Conservation (phyloP, 2,329 filamentous ascomycete genomes). For the Fusarium proliferatum region DNA sequence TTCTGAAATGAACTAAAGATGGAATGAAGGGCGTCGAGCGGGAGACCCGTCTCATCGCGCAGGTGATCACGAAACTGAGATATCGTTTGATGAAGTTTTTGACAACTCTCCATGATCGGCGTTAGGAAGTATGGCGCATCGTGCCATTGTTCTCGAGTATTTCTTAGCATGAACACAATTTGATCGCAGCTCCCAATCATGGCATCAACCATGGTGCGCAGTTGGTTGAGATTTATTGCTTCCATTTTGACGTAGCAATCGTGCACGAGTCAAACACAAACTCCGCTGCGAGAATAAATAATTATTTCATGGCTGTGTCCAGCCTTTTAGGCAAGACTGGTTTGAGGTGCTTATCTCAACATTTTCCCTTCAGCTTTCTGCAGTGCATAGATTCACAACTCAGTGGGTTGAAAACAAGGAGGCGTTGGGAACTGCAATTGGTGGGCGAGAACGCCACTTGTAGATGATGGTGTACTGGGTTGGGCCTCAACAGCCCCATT, state of each 20-base stretch:
- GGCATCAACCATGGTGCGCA: background rate
- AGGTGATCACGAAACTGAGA: background rate
- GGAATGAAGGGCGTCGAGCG: background rate
- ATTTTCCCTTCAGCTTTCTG: accelerated
- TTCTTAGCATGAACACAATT: background rate
- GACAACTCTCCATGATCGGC: background rate
- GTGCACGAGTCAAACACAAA: too few relatives aligned
- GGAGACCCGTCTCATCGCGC: accelerated
- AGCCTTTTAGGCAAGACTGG: background rate
- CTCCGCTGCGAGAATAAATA: too few relatives aligned
- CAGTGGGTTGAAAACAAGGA: background rate
- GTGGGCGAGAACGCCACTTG: background rate
- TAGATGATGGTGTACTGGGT: background rate
- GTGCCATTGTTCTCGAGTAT: background rate
- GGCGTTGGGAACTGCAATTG: background rate
- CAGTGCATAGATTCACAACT: background rate
- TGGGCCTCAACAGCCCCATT: background rate
- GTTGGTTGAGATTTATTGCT: background rate
- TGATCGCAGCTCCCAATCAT: background rate
- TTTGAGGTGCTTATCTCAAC: background rate
- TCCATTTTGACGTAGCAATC: background rate
- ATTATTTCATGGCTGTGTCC: too few relatives aligned
- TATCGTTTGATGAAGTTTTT: accelerated
- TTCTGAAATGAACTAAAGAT: background rate
- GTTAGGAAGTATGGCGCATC: background rate